Evolutionary conservation across 2,329 filamentous ascomycete genomes (phyloP).

Genomic region (Fusarium longipes): DNA sequence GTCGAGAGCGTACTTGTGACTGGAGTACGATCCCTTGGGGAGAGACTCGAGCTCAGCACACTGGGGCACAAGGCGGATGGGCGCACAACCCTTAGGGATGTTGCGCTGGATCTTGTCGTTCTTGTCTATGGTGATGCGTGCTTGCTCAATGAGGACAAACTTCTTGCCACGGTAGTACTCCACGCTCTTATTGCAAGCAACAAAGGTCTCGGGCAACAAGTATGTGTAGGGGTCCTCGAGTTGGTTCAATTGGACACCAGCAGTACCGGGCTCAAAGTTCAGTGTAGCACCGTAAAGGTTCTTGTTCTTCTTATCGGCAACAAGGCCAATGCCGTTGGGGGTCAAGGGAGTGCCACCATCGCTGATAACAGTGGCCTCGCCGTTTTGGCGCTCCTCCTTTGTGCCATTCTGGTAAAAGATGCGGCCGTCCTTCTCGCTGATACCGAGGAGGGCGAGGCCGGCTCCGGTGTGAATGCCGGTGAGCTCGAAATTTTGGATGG

Average conservation of each 20-base stretch:
- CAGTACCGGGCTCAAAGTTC: slow-evolving; percentile 52
- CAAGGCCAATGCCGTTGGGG: slow-evolving; percentile 53
- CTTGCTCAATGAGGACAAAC: slow-evolving; percentile 55
- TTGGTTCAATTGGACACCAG: slow-evolving; percentile 49
- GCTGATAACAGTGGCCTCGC: slow-evolving; percentile 52
- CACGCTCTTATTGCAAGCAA: slow-evolving; percentile 57
- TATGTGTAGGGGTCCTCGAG: slow-evolving; percentile 42
- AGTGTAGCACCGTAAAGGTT: slow-evolving; percentile 48
- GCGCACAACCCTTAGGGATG: slow-evolving; percentile 53
- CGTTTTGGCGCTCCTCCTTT: slow-evolving; percentile 48
- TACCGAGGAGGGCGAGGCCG: slow-evolving; percentile 54
- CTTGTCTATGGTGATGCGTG: slow-evolving; percentile 45
- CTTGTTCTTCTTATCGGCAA: slow-evolving; percentile 45
- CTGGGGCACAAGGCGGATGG: slow-evolving; percentile 57
- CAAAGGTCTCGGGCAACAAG: slow-evolving; percentile 51
- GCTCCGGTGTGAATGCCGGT: slow-evolving; percentile 58
- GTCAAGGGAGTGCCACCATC: slow-evolving; percentile 55
- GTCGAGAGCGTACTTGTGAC: slow-evolving; percentile 54
- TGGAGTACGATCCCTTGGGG: slow-evolving; percentile 51
- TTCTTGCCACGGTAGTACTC: slow-evolving; percentile 55
- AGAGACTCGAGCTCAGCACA: slow-evolving; percentile 54
- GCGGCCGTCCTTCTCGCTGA: slow-evolving; percentile 43
- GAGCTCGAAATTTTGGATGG: slow-evolving; percentile 56
- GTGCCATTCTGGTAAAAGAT: slow-evolving; percentile 65
- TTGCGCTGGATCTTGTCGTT: slow-evolving; percentile 39